Evolutionary conservation across 441 rosid species (phyloP), one percentile per base, ranked within the genome.

Genomic region (Pelargonium fulgidum): DNA sequence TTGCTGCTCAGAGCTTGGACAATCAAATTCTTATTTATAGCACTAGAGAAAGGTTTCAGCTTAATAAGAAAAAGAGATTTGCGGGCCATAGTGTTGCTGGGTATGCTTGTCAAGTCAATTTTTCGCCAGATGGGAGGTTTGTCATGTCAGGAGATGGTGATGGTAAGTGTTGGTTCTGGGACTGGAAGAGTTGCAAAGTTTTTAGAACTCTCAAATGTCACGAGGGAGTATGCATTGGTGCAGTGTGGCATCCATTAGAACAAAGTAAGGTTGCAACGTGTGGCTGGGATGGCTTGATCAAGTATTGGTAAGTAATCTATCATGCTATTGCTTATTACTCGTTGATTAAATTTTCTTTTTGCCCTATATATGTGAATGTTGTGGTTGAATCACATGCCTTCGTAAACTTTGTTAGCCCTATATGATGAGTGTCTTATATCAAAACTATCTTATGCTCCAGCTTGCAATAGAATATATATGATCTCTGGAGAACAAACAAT

Each of bases 101-200:
- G 47, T 95, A 92, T 75, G 99, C 98, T 16, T 95, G 98, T 76
- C 99, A 90, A 81, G 99, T 95, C 26, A 95, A 92, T 78, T 95
- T 92, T 84, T 95, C 98, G 2, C 97, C 98, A 1, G 99, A 95
- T 82, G 99, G 99, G 12, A 83, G 98, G 74, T 95, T 95, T 87
- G 98, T 95, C 7, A 88, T 95, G 95, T 95, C 99, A 1, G 98
- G 98, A 78, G 99, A 92, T 84, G 98, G 97, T 68, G 99, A 92
- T 75, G 97, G 98, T 67, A 88, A 80, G 82, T 92, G 97, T 84
- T 95, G 97, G 98, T 95, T 95, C 81, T 95, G 98, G 97, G 96
- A 92, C 73, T 92, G 99, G 98, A 95, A 92, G 92, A 90, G 93
- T 70, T 88, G 96, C 85, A 92, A 86, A 79, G 96, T 92, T 7